Evolutionary conservation across 2,329 filamentous ascomycete species (phyloP), one percentile per base, ranked within the genome.

Genomic region (Trichoderma endophyticum): DNA sequence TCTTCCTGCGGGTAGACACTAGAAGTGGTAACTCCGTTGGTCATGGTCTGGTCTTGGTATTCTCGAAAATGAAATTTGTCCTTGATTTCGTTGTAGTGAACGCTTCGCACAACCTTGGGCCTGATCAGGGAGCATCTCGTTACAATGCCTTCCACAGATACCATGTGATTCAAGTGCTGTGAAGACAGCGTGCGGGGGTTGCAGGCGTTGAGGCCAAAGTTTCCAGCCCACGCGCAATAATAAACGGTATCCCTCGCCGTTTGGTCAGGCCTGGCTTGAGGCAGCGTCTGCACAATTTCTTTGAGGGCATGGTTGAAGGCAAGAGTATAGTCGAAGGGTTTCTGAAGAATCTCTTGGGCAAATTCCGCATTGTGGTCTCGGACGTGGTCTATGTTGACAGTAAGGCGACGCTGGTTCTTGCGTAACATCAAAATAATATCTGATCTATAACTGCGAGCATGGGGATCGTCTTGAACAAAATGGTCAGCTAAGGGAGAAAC

Each of bases 21-120:
- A 57, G 93, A 92, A 74, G 93, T 98, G 14, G 93, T 94, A 36
- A 93, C 91, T 24, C 93, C 94, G 79, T 92, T 96, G 68, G 93
- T 95, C 95, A 98, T 99, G 3, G 96, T 99, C 84, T 98, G 95
- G 82, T 99, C 96, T 76, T 91, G 89, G 81, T 99, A 99, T 80
- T 96, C 94, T 75, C 94, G 89, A 78, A 93, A 94, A 78, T 95
- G 90, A 76, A 98, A 99, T 54, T 92, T 92, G 75, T 93, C 89
- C 81, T 93, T 94, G 75, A 84, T 89, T 83, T 98, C 95, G 78
- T 94, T 97, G 83, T 95, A 98, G 81, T 99, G 96, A 68, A 99
- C 95, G 82, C 96, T 98, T 84, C 97, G 97, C 74, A 98, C 91
- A n/a, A 99, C 90, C 83, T 99, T 99, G 12, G 96, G 96, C 71